phyloP scores from a whole-genome alignment of 129 eudicot genomes.

The Smallanthus sonchifolius region DNA sequence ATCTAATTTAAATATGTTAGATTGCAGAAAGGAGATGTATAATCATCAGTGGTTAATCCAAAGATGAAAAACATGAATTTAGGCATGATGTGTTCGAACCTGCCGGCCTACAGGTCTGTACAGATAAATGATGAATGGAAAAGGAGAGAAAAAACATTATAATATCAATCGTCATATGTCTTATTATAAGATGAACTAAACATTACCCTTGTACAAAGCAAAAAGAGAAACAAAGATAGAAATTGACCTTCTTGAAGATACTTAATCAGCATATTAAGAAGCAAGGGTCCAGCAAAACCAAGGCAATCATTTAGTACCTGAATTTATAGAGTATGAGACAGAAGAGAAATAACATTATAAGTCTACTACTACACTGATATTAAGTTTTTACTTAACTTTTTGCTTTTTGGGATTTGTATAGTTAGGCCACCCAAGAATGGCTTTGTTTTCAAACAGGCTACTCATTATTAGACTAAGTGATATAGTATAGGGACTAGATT shows the following conservation, averaged over 20 bases:
- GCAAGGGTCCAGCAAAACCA: slow-evolving; percentile 89
- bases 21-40: background rate
- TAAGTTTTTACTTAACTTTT: background rate
- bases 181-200: background rate
- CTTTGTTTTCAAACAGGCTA: background rate
- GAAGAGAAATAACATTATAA: background rate
- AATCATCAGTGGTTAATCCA: background rate
- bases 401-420: background rate
- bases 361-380: slow-evolving; percentile 3
- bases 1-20: slow-evolving; percentile 3
- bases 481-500: too few species aligned
- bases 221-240: background rate
- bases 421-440: background rate
- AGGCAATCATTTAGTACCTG: slow-evolving; percentile 86
- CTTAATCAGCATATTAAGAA: slow-evolving; percentile 80
- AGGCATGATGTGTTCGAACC: background rate
- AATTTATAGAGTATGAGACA: slow-evolving; percentile 18
- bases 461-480: too few species aligned
- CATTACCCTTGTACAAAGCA: background rate
- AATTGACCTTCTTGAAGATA: slow-evolving; percentile 82
- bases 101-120: background rate
- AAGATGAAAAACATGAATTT: background rate
- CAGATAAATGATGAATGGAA: background rate
- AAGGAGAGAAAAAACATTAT: background rate
- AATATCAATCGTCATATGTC: background rate